Evolutionary conservation across 106 monocot species (phyloP).

Genomic region (Dactylorhiza incarnata): DNA sequence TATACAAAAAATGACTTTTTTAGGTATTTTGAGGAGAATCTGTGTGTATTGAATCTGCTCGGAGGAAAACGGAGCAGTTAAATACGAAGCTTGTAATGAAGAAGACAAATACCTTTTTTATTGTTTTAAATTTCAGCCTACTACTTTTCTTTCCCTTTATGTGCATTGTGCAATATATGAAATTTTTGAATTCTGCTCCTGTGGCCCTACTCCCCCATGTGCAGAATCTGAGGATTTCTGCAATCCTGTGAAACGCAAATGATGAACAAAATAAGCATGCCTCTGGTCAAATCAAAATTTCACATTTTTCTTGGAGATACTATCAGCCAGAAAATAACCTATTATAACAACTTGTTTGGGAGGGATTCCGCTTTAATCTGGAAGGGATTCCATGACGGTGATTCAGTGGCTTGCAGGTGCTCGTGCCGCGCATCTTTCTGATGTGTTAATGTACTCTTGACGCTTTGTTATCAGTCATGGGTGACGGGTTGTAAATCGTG

Average conservation of each 20-base stretch:
- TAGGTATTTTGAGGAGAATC: not conserved
- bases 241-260: not conserved
- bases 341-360: not conserved
- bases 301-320: not conserved
- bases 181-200: not conserved
- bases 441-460: too few species aligned
- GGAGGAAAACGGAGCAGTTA: not conserved
- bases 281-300: not conserved
- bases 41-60: not conserved
- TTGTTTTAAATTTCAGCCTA: not conserved
- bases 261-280: constrained; percentile 3
- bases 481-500: too few species aligned
- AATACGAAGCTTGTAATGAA: not conserved
- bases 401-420: too few species aligned
- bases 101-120: not conserved
- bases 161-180: not conserved
- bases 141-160: not conserved
- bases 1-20: not conserved
- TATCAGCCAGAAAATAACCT: not conserved
- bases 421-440: too few species aligned
- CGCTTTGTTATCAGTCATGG: too few species aligned
- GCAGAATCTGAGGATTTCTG: not conserved
- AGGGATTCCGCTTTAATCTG: too few species aligned
- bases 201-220: not conserved
- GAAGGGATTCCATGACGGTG: too few species aligned